Conservation (phyloP, 2,329 filamentous ascomycete species). For the Mycosphaerella sp. region DNA sequence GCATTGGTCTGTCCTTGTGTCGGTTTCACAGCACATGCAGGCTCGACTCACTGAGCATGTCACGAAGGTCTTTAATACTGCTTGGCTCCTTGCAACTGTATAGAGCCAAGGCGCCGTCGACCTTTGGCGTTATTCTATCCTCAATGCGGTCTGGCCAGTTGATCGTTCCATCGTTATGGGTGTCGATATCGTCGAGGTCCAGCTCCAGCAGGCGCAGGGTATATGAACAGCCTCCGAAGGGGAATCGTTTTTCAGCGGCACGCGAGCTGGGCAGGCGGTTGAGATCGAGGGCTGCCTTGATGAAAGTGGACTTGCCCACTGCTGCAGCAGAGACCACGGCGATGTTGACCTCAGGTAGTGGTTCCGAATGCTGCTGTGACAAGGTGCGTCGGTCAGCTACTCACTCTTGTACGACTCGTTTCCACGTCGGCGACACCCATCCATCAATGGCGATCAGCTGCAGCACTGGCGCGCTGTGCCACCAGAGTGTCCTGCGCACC, state of each 20-base stretch:
- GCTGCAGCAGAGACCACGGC: slow-evolving; percentile 50
- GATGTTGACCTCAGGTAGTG: slow-evolving; percentile 51
- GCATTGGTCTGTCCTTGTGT: not conserved
- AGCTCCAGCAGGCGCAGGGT: slow-evolving; percentile 54
- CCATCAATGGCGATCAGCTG: not conserved
- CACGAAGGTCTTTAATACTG: slow-evolving; percentile 66
- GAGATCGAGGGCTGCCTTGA: slow-evolving; percentile 51
- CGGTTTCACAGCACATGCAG: not conserved
- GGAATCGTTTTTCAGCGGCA: slow-evolving; percentile 48
- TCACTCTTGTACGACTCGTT: slow-evolving; percentile 13
- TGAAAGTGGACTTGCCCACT: slow-evolving; percentile 55
- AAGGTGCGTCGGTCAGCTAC: slow-evolving; percentile 13
- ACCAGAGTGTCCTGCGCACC: not conserved
- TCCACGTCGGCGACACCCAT: not conserved
- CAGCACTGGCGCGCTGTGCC: not conserved
- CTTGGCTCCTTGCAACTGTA: slow-evolving; percentile 80
- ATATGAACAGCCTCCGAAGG: slow-evolving; percentile 50
- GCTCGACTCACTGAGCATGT: slow-evolving; percentile 65
- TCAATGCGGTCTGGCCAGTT: slow-evolving; percentile 54
- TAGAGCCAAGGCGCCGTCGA: slow-evolving; percentile 77
- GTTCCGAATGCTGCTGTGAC: slow-evolving; percentile 22
- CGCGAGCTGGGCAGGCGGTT: slow-evolving; percentile 39
- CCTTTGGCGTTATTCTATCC: slow-evolving; percentile 62
- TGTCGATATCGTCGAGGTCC: slow-evolving; percentile 45
- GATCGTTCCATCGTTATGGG: slow-evolving; percentile 45